A percentile compares a stretch with the other conserved stretches of the same genome.
These are phyloP conservation scores for Colletotrichum echinochloae DNA, from an alignment of 2,329 filamentous ascomycete species.

Conservation along the genomic window DNA sequence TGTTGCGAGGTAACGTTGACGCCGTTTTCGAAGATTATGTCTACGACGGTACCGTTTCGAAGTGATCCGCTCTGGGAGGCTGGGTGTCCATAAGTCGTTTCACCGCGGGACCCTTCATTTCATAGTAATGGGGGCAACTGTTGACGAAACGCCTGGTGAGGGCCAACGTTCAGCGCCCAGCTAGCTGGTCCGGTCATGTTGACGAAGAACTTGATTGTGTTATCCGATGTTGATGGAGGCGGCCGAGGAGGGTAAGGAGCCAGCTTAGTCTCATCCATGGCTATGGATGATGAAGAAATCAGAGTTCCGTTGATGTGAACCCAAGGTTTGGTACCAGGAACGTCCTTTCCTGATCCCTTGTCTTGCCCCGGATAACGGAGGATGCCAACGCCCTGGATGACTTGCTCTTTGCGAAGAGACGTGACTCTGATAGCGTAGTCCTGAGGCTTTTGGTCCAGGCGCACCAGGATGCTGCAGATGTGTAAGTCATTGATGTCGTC, in stretches of 20 bases:
- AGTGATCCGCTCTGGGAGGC: not conserved
- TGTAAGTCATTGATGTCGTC: not conserved
- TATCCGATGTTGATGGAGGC: constrained; percentile 27
- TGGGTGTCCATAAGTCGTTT: constrained; percentile 28
- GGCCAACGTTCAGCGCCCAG: constrained; percentile 32
- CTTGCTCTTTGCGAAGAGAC: constrained; percentile 26
- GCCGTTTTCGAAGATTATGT: constrained; percentile 36
- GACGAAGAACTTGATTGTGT: constrained; percentile 33
- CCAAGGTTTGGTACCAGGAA: constrained; percentile 27
- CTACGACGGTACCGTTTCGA: constrained; percentile 24
- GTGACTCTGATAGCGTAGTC: constrained; percentile 27
- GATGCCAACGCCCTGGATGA: constrained; percentile 31
- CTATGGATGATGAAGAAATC: constrained; percentile 24
- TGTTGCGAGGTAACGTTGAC: constrained; percentile 35
- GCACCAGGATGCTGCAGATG: constrained; percentile 15
- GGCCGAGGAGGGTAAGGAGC: constrained; percentile 24
- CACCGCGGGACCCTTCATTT: constrained; percentile 26
- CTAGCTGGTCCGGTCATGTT: constrained; percentile 34
- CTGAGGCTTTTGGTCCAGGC: constrained; percentile 12
- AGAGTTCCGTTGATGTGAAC: constrained; percentile 27
- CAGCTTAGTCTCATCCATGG: constrained; percentile 33
- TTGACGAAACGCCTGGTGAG: constrained; percentile 32
- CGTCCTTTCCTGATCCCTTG: not conserved
- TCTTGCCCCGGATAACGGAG: constrained; percentile 27
- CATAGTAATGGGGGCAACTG: constrained; percentile 28